Conservation (phyloP, 2,329 filamentous ascomycete species). For the Talaromyces verruculosus region DNA sequence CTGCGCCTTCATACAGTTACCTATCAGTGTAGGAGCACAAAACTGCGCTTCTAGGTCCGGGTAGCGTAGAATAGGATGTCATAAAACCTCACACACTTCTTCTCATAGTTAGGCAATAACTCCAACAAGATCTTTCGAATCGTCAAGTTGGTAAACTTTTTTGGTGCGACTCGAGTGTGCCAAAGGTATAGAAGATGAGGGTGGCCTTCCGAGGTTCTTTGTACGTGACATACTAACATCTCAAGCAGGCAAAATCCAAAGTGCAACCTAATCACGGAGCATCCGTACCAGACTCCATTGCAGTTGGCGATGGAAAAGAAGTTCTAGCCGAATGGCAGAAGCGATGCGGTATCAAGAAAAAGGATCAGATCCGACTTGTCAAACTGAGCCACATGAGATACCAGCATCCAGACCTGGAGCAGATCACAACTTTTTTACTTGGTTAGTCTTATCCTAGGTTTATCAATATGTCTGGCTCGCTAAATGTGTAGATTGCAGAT, state of each 20-base stretch:
- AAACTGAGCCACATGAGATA: conserved; percentile 56
- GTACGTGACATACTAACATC: not conserved
- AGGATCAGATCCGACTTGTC: conserved; percentile 49
- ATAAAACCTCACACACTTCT: too few species aligned
- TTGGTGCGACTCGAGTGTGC: too few species aligned
- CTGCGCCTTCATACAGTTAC: too few species aligned
- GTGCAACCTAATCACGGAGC: conserved; percentile 1
- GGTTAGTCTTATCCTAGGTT: not conserved
- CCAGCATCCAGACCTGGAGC: conserved; percentile 52
- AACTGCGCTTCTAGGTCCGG: too few species aligned
- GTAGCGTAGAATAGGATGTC: too few species aligned
- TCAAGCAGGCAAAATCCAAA: not conserved
- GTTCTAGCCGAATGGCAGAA: conserved; percentile 24
- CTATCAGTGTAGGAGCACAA: too few species aligned
- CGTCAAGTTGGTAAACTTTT: too few species aligned
- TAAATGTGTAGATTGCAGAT: conserved; percentile 16
- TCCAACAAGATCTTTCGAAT: too few species aligned
- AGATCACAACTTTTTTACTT: conserved; percentile 39
- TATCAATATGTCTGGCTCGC: not conserved
- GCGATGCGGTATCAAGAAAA: conserved; percentile 40
- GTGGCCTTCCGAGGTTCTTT: not conserved
- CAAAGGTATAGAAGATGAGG: too few species aligned
- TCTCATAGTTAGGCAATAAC: too few species aligned
- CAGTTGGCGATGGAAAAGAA: conserved; percentile 24
- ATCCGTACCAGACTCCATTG: conserved; percentile 21